These are phyloP conservation scores for Phylloporus sp. DNA, from an alignment of 768 basidiomycete species.

Conservation along the genomic window DNA sequence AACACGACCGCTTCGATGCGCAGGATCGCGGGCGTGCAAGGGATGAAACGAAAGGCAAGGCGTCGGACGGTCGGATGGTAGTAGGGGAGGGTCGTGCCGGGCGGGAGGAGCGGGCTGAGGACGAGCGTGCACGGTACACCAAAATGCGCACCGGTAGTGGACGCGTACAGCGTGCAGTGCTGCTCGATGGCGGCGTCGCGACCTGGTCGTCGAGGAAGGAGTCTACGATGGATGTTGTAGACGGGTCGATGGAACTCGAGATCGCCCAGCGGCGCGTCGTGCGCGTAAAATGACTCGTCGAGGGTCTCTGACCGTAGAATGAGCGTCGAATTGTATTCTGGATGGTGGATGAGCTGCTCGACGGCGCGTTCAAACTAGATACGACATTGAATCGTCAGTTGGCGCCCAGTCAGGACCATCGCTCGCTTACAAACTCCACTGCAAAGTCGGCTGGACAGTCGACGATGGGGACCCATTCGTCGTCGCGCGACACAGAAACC, in stretches of 20 bases:
- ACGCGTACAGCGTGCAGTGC: conserved; percentile 67
- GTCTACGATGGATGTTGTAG: conserved; percentile 56
- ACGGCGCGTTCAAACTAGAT: conserved; percentile 68
- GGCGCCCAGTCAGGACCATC: background rate
- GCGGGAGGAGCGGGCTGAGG: conserved; percentile 51
- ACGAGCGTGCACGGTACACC: conserved; percentile 40
- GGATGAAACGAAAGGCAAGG: conserved; percentile 75
- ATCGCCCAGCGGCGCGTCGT: conserved; percentile 20
- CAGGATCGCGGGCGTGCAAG: conserved; percentile 22
- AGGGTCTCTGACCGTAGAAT: conserved; percentile 80
- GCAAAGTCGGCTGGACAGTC: conserved; percentile 41
- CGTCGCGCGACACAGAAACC: conserved; percentile 1
- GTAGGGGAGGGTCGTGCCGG: conserved; percentile 60
- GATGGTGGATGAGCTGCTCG: conserved; percentile 75
- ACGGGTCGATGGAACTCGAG: conserved; percentile 38
- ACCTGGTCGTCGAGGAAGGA: conserved; percentile 75
- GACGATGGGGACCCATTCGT: conserved; percentile 33
- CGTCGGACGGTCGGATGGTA: conserved; percentile 84
- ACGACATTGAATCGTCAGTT: background rate
- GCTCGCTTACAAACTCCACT: conserved; percentile 36
- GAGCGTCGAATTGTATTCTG: conserved; percentile 89
- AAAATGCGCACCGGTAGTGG: conserved; percentile 13
- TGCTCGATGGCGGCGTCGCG: conserved; percentile 74
- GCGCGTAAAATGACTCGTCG: conserved; percentile 23
- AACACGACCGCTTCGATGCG: conserved; percentile 31